These are phyloP conservation scores for Fistulifera pelliculosa DNA, from an alignment of 108 stramenopile species.

Conservation along the genomic window DNA sequence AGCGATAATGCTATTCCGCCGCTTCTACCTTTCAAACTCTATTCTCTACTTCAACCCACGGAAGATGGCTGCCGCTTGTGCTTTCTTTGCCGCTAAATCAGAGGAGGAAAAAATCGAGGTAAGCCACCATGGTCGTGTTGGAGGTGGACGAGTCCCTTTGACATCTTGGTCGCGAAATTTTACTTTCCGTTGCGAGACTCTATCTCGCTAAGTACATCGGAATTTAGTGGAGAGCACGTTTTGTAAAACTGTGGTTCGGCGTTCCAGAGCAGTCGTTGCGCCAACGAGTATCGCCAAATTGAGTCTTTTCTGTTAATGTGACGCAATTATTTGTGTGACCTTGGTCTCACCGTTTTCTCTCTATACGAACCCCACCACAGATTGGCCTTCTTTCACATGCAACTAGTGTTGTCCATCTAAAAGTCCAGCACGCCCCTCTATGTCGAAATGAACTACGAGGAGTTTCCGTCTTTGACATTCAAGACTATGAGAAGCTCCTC, in stretches of 20 bases:
- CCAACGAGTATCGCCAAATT: slow-evolving; percentile 15
- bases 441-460: slow-evolving; percentile 25
- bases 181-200: neutral
- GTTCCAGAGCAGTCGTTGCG: neutral
- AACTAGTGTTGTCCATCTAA: slow-evolving; percentile 25
- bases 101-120: slow-evolving; percentile 48
- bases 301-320: slow-evolving; percentile 17
- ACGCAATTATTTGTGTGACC: neutral
- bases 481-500: slow-evolving; percentile 29
- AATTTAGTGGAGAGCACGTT: neutral
- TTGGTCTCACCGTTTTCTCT: slow-evolving; percentile 4
- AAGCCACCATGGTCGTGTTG: slow-evolving; percentile 5
- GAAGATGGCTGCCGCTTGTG: slow-evolving; percentile 51
- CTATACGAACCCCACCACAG: slow-evolving; percentile 12
- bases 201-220: neutral
- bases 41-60: slow-evolving; percentile 61
- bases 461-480: slow-evolving; percentile 34
- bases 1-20: slow-evolving; percentile 55
- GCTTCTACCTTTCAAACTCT: slow-evolving; percentile 78
- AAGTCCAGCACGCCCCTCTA: slow-evolving; percentile 13
- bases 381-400: slow-evolving; percentile 34
- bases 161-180: no score
- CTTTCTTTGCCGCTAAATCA: slow-evolving; percentile 68
- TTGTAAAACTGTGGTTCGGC: neutral
- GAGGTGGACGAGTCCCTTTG: no score